phyloP scores from a whole-genome alignment of 352 stramenopile genomes.

The Globisporangium splendens region DNA sequence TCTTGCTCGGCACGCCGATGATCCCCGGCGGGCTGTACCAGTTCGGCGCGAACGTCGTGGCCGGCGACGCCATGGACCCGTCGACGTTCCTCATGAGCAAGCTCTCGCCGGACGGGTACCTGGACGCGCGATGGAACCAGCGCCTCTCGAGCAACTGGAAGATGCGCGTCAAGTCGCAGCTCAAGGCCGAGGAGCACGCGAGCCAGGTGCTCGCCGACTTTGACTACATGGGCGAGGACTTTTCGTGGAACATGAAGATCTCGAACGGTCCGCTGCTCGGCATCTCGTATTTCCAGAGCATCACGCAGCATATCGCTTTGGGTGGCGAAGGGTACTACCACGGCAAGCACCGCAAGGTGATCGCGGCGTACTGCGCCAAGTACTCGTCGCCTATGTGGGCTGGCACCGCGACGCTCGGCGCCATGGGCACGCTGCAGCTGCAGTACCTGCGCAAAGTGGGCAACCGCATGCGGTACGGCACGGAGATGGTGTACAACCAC shows the following conservation, averaged over 20 bases:
- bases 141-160: slow-evolving; percentile 71
- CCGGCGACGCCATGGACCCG: slow-evolving; percentile 73
- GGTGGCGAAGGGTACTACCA: slow-evolving; percentile 88
- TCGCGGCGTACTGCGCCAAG: slow-evolving; percentile 82
- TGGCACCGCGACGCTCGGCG: slow-evolving; percentile 67
- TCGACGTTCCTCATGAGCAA: slow-evolving; percentile 86
- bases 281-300: slow-evolving; percentile 85
- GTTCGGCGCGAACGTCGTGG: slow-evolving; percentile 82
- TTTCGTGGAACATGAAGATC: slow-evolving; percentile 88
- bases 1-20: slow-evolving; percentile 79
- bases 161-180: slow-evolving; percentile 81
- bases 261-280: slow-evolving; percentile 84
- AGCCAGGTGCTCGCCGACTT: slow-evolving; percentile 81
- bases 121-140: slow-evolving; percentile 85
- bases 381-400: slow-evolving; percentile 70
- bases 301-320: slow-evolving; percentile 74
- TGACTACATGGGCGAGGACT: slow-evolving; percentile 81
- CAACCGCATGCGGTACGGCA: slow-evolving; percentile 77
- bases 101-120: slow-evolving; percentile 78
- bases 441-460: slow-evolving; percentile 87
- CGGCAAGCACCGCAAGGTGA: slow-evolving; percentile 84
- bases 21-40: slow-evolving; percentile 83
- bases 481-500: slow-evolving; percentile 87
- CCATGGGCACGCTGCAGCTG: slow-evolving; percentile 80
- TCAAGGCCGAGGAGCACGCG: slow-evolving; percentile 77